Base-by-base conservation (phyloP, 495 filamentous ascomycete species). In the Podospora pseudocomata region DNA sequence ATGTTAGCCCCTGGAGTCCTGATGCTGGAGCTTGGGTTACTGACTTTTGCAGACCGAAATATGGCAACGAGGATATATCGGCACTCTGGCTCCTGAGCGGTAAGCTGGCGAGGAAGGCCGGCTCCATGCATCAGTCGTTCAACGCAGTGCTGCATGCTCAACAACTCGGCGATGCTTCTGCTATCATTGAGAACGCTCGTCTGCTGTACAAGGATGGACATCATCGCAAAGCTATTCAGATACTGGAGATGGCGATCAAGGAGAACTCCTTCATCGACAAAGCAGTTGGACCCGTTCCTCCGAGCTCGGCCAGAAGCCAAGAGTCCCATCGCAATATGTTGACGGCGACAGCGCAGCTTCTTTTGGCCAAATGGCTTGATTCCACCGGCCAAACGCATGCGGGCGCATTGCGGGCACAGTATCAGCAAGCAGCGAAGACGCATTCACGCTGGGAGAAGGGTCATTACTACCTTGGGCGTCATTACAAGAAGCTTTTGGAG, bases 341-440 rank as follows among this genome's bases (percentile, higher is more conserved):
- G 55, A 82, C 81, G 19, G 87, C 87, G 4, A 83, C 83, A 81
- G 93, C 93, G 15, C 88, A 95, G 71, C 81, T 98, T 16, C 82
- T 97, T 66, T 83, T 96, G 53, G 95, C 95, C n/a, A 97, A 96
- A 78, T 99, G 95, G 95, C 87, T 97, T 16, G 95, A 98, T 73
- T 87, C 85, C 66, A 91, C 95, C 19, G 95, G 96, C 16, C 93
- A 97, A 75, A 97, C 92, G 2, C 90, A 93, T 75, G 90, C 91
- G 19, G 84, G 86, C 44, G 87, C 88, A 5, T 86, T 97, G 65
- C 88, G 91, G 30, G 83, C 87, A 19, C 87, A 92, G 75, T 98
- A 97, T 76, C 88, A 89, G 55, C 83, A 89, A 67, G 94, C 93
- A 7, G 81, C 86, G 19, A 85, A 81, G 70, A 81, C 83, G 9